Conservation (phyloP, 2,329 filamentous ascomycete species). For the Botrytis hyacinthi region DNA sequence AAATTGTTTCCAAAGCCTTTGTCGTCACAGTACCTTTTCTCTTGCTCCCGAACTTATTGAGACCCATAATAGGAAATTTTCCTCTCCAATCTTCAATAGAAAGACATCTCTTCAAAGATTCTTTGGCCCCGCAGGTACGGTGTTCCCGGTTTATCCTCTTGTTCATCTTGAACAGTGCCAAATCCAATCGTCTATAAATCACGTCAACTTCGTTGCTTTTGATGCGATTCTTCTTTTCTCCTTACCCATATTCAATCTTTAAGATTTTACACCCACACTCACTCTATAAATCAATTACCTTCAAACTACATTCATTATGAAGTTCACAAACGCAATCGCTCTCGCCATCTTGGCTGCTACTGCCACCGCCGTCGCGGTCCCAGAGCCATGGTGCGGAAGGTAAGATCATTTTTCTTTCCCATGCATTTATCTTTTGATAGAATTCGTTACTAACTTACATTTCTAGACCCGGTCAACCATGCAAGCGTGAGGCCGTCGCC, state of each 20-base stretch:
- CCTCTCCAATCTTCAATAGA: background rate
- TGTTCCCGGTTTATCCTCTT: background rate
- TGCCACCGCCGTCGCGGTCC: conserved; percentile 15
- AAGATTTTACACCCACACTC: background rate
- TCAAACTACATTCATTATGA: conserved; percentile 20
- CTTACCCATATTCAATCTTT: conserved; percentile 14
- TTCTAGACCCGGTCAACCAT: conserved; percentile 16
- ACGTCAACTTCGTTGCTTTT: conserved; percentile 1
- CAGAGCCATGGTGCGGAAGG: conserved; percentile 20
- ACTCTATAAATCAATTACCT: background rate
- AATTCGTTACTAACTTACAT: background rate
- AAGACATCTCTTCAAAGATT: background rate
- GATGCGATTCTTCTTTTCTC: background rate
- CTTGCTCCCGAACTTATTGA: background rate
- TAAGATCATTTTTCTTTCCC: background rate
- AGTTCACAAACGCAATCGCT: conserved; percentile 20
- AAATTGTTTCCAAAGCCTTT: background rate
- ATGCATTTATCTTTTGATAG: background rate
- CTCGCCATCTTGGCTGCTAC: conserved; percentile 21
- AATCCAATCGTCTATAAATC: conserved; percentile 4
- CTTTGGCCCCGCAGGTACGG: background rate
- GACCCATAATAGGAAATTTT: background rate
- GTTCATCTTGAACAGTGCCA: background rate
- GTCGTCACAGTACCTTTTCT: background rate
- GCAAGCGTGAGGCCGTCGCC: conserved; percentile 9